phyloP scores from a whole-genome alignment of 768 basidiomycete species.

The Suillus hirtellus region DNA sequence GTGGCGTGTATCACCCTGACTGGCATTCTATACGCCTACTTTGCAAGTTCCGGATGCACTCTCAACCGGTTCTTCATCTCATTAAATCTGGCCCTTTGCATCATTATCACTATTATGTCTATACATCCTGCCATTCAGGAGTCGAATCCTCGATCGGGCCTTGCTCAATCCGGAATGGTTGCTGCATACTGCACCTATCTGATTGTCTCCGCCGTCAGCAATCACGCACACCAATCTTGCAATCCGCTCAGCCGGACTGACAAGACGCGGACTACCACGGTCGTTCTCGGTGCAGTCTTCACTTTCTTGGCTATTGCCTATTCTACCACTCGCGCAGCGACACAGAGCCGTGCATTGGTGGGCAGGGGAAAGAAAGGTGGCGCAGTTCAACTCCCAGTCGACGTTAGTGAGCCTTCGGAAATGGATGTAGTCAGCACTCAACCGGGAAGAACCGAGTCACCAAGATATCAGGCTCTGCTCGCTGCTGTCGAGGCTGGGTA shows the following conservation, averaged over 20 bases:
- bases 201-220: conserved; percentile 89
- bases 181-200: conserved; percentile 97
- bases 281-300: conserved; percentile 89
- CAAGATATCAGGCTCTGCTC: conserved; percentile 89
- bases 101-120: conserved; percentile 79
- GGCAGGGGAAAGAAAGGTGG: conserved; percentile 68
- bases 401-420: conserved; percentile 61
- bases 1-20: conserved; percentile 82
- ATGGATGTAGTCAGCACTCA: conserved; percentile 79
- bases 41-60: conserved; percentile 82
- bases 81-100: conserved; percentile 81
- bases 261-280: conserved; percentile 79
- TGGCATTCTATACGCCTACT: conserved; percentile 87
- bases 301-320: conserved; percentile 99
- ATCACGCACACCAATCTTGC: conserved; percentile 83
- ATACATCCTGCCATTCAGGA: conserved; percentile 88
- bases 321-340: conserved; percentile 94
- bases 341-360: conserved; percentile 87
- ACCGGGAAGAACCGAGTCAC: conserved; percentile 80
- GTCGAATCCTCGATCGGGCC: conserved; percentile 89
- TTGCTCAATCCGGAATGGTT: conserved; percentile 97
- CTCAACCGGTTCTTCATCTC: conserved; percentile 98
- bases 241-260: conserved; percentile 79
- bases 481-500: conserved; percentile 97
- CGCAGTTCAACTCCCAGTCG: conserved; percentile 61